Base-by-base conservation (phyloP, 129 eudicot genomes). In the Mikania micrantha region DNA sequence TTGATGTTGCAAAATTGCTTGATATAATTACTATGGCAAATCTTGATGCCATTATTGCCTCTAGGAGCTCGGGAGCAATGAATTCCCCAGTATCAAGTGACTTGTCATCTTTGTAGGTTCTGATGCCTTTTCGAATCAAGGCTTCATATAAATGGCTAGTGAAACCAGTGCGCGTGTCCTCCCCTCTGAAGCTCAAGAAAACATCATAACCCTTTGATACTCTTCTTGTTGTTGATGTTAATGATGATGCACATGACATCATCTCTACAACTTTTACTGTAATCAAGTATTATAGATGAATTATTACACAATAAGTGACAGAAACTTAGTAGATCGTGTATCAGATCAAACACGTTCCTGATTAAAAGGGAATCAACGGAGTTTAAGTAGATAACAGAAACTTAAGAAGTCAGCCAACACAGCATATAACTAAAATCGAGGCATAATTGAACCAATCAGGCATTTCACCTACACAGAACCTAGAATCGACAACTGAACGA, bases 101-200 rank as follows among this genome's bases (percentile, higher is more conserved):
- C 49, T 25, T 19, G 52, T 69, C 73, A 57, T 69, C 73, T 53
- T 35, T 69, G 64, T 19, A 69, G 19, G 73, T 35, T 34, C 7
- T 35, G 17, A 69, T 49, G 48, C 52, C 25, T 10, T 39, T 52
- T 16, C 17, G 34, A 35, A 17, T 16, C n/a, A 69, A 52, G 0
- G 73, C 63, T 1, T 20, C 49, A 1, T 63, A 63, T 39, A 63
- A 63, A 19, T 63, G 68, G 34, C n/a, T n/a, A n/a, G n/a, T n/a
- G n/a, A n/a, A n/a, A n/a, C n/a, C n/a, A n/a, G n/a, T n/a, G n/a
- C n/a, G n/a, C n/a, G 69, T 63, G 17, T 63, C 69, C 7, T 63
- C 69, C 10, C 69, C 69, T 63, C 52, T 11, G 38, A 64, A 64
- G 38, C 69, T 64, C 53, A 64, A 12, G 69, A 64, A 64, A 41